Base-by-base conservation (phyloP, 1,284 basidiomycete genomes). In the Trametes pubescens region DNA sequence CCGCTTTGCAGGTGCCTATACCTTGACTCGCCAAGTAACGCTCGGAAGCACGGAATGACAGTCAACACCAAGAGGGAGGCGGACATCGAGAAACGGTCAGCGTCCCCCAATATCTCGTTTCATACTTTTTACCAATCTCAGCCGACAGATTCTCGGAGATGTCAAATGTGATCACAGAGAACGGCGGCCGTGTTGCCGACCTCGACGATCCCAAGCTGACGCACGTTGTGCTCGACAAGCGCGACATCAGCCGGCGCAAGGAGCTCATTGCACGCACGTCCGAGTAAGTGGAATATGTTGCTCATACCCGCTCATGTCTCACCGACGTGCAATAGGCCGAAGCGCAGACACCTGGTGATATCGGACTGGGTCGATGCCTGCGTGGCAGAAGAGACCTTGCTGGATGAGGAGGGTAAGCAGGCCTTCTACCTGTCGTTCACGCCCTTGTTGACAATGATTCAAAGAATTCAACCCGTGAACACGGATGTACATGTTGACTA, bases 181-280 rank as follows among this genome's bases (percentile, higher is more conserved):
- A 93, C 67, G 94, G 94, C 38, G 95, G 95, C 1, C 83, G 79
- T 53, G 72, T 95, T 18, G 86, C 83, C 5, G 84, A 84, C 60
- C 79, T 97, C 2, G 77, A 86, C 57, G 87, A 96, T 57, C 83
- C 88, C 8, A 92, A 90, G 71, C 79, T 97, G 37, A 96, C 95
- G 0, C 95, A 97, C 75, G 79, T 97, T 46, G 81, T 97, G 46
- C 76, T 95, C 62, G 92, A 96, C 76, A 91, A 90, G 75, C 84
- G 89, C 13, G 92, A 94, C 66, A 81, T 81, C 52, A 87, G 84
- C 64, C 86, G 94, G 44, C 86, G 94, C 57, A 75, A 86, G 46
- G 85, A 89, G 61, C 79, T 96, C 58, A 87, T 89, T 71, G 86
- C 85, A 69, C 82, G 83, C 57, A 94, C 92, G 10, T 85, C 90